Percentiles rank a stretch among this genome's conserved stretches.
Evolutionary conservation across 495 filamentous ascomycete species (phyloP).

Genomic region (Neurospora sp.): DNA sequence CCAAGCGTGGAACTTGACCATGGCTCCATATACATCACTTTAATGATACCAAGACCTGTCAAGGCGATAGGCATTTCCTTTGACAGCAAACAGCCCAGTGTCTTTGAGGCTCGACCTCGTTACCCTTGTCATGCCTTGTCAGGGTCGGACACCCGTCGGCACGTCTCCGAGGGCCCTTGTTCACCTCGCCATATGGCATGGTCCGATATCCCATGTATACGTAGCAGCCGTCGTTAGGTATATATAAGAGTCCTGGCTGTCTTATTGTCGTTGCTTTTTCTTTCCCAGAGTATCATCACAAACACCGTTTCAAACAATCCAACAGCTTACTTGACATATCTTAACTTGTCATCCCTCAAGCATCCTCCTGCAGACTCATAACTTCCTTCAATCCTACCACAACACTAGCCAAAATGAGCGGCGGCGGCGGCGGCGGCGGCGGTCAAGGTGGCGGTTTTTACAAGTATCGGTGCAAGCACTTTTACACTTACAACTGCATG

Average conservation of each 20-base stretch:
- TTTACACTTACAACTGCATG: conserved; percentile 44
- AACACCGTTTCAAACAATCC: background rate
- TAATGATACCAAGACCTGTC: background rate
- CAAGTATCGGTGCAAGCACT: conserved; percentile 54
- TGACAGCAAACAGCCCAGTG: background rate
- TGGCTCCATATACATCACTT: background rate
- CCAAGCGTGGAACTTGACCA: background rate
- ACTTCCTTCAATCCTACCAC: background rate
- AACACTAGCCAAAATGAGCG: background rate
- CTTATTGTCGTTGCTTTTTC: background rate
- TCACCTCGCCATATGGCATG: background rate
- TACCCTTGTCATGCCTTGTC: background rate
- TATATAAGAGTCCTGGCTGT: background rate
- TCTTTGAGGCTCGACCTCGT: background rate
- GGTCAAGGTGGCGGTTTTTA: conserved; percentile 41
- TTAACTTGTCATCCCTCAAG: background rate
- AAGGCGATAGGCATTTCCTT: background rate
- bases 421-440: background rate
- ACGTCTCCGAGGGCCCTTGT: background rate
- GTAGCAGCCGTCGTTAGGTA: background rate
- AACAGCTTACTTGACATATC: background rate
- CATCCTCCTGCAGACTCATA: background rate
- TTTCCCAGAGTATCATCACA: background rate
- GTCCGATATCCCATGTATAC: background rate
- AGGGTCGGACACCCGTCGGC: background rate